Evolutionary conservation across 257 asterid genomes (phyloP), one percentile per base, ranked within the genome.

Genomic region (Nicotiana knightiana): DNA sequence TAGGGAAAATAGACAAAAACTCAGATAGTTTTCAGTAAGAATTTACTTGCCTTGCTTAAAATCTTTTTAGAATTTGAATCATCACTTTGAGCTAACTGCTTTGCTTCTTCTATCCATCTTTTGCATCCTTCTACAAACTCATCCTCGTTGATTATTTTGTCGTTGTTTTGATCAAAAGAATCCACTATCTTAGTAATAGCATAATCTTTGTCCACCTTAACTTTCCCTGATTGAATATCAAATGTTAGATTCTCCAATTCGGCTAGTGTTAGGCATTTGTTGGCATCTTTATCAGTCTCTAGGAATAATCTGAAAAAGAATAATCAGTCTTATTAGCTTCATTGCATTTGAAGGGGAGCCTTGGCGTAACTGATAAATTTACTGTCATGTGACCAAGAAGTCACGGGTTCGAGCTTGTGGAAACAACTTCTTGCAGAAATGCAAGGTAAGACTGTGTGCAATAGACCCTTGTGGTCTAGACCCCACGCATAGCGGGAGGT

Each of bases 101-200:
- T 51, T 24, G 88, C 89, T 81, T 86, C 86, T 37, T 83, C 26
- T 32, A 88, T 85, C 89, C 88, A 86, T 66, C 67, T 85, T 3
- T 61, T 75, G 87, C 91, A 83, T 51, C 91, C 89, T 58, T 85
- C 85, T 1, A 86, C 53, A 81, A 86, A 86, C 82, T 88, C 89
- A 10, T 75, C 78, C 65, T 88, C 89, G 12, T 83, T 86, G 26
- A 86, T 88, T 80, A 63, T 83, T 55, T 83, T 83, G 82, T 88
- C 86, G 6, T 24, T 33, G 62, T 86, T 83, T 65, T 35, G 67
- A 43, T 88, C 91, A 51, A 88, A 88, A 7, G 82, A 79, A 35
- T 85, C 83, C 82, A 83, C 13, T 77, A 86, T 85, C 63, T 85
- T 86, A 53, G 88, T 85, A 65, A 86, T 55, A 10, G 91, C 91